Percentiles rank a stretch among this genome's conserved stretches.
Evolutionary conservation across 2,329 filamentous ascomycete species (phyloP).

Genomic region (Exophiala viscosa): DNA sequence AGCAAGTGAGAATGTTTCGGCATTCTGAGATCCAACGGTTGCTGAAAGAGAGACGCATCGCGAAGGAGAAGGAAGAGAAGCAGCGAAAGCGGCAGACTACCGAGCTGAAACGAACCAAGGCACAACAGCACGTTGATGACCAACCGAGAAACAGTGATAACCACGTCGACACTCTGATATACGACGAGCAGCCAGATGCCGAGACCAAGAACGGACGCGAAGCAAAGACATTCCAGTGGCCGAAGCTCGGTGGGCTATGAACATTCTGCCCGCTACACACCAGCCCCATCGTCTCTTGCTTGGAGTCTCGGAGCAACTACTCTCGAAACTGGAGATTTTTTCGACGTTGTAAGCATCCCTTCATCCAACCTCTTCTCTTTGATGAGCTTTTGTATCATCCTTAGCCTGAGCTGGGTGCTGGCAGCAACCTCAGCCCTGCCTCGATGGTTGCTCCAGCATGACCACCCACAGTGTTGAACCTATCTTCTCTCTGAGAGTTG

Average conservation of each 20-base stretch:
- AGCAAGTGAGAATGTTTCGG: conserved; percentile 84
- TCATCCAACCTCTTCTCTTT: conserved; percentile 35
- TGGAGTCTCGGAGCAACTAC: not conserved
- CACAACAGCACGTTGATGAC: conserved; percentile 14
- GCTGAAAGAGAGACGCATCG: conserved; percentile 48
- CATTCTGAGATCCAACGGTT: conserved; percentile 79
- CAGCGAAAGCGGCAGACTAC: not conserved
- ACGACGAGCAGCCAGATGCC: conserved; percentile 18
- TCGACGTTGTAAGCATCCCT: conserved; percentile 9
- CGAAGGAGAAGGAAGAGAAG: conserved; percentile 17
- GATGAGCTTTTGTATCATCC: conserved; percentile 98
- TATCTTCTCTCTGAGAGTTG: conserved; percentile 46
- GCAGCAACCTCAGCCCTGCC: conserved; percentile 22
- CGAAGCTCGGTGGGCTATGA: conserved; percentile 8
- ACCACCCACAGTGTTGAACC: conserved; percentile 38
- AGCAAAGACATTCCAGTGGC: conserved; percentile 25
- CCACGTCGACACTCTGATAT: conserved; percentile 15
- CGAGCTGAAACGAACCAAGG: not conserved
- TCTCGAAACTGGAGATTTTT: not conserved
- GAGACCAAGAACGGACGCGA: not conserved
- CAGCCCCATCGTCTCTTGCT: not conserved
- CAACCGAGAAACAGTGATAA: not conserved
- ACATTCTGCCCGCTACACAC: not conserved
- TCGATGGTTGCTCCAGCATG: conserved; percentile 32
- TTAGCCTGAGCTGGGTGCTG: conserved; percentile 67